These are phyloP conservation scores for Colletotrichum coccodes DNA, from an alignment of 2,329 filamentous ascomycete species.

Conservation along the genomic window DNA sequence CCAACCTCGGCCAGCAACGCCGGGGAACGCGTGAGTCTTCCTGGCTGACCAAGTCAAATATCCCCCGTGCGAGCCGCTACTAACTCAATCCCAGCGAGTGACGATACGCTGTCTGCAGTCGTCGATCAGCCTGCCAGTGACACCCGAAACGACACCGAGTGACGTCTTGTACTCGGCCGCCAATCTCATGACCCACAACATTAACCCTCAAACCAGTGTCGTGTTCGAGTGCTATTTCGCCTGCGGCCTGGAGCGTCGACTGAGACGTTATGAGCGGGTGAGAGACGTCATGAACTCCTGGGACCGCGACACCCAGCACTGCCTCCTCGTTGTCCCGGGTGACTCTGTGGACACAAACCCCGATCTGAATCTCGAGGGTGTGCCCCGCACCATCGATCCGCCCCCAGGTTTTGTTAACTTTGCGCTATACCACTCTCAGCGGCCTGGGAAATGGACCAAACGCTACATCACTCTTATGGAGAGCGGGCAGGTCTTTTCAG, in stretches of 20 bases:
- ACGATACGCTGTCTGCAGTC: constrained; percentile 77
- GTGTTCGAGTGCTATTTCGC: constrained; percentile 80
- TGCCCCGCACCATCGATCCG: constrained; percentile 65
- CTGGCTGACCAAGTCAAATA: neutral
- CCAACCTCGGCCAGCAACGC: constrained; percentile 85
- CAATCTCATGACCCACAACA: constrained; percentile 68
- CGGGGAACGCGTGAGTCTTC: constrained; percentile 72
- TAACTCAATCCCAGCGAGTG: constrained; percentile 64
- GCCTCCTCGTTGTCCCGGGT: constrained; percentile 73
- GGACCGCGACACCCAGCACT: constrained; percentile 84
- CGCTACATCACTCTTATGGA: constrained; percentile 78
- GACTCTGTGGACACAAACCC: constrained; percentile 63
- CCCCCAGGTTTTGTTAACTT: constrained; percentile 73
- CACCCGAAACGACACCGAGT: constrained; percentile 76
- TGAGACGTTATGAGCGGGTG: constrained; percentile 87
- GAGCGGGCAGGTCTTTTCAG: constrained; percentile 77
- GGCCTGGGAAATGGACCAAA: constrained; percentile 89
- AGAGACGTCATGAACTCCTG: constrained; percentile 93
- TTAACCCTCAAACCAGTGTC: constrained; percentile 74
- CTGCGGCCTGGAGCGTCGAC: constrained; percentile 81
- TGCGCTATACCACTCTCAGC: constrained; percentile 82
- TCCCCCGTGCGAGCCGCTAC: constrained; percentile 17
- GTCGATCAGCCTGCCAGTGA: constrained; percentile 77
- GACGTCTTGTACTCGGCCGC: constrained; percentile 79
- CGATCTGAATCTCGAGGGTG: constrained; percentile 73